Evolutionary conservation across 2,329 filamentous ascomycete species (phyloP), one percentile per base, ranked within the genome.

Genomic region (Pseudonectria foliicola): DNA sequence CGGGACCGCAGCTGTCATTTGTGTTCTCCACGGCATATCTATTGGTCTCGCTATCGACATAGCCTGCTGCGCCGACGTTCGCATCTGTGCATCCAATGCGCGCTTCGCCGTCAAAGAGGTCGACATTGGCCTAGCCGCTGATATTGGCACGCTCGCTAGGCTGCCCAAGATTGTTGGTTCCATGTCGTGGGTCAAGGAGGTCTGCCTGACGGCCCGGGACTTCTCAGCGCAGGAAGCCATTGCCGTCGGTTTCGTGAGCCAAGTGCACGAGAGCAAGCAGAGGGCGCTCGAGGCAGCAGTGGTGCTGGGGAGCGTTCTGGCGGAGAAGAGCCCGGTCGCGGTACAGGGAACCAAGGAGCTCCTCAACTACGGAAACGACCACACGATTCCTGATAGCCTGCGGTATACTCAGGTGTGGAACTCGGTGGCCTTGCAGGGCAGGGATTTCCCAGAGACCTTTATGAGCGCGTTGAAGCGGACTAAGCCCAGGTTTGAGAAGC

Each of bases 401-500:
- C 76, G 77, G 38, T 95, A 95, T 60, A 94, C 89, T 4, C 73
- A 77, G 10, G 72, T 92, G 1, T 95, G 89, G 90, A 96, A 96
- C 55, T 75, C 78, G 49, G 83, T 79, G 3, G 84, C 85, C 53
- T 56, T 95, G 49, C 89, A 95, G 67, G 84, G 85, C 6, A 67
- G 70, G 34, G 90, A 96, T 67, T 73, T 95, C 28, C 65, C 76
- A 53, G 67, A 72, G 39, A 87, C 89, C 1, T 68, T 95, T 56
- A 55, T 84, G 56, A 85, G 84, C 26, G 84, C 83, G 7, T 57
- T 95, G 44, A 71, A 83, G 61, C 94, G 84, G 73, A 80, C 70
- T 46, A 89, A 76, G 55, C 82, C 87, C 10, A 84, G 68, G 13
- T 96, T 94, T 66, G 81, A 81, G 59, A 96, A 95, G 66, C 62